phyloP scores from a whole-genome alignment of 306 rosid species.

The Malus sieversii region DNA sequence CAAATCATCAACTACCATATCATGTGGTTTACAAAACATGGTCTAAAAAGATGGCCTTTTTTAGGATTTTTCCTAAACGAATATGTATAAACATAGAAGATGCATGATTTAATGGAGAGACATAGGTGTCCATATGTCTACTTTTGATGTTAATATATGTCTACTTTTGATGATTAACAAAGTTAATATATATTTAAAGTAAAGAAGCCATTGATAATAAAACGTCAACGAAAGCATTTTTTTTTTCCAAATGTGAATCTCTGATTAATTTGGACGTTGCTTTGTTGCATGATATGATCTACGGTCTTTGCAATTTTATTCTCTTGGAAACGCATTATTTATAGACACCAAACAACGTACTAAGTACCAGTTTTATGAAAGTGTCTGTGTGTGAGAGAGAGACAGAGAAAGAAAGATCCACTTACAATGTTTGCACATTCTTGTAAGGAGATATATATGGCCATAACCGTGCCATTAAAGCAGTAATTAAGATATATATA shows the following conservation, averaged over 20 bases:
- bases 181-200: background rate
- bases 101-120: background rate
- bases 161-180: background rate
- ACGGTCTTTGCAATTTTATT: background rate
- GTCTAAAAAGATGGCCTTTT: no score
- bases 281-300: slow-evolving; percentile 1
- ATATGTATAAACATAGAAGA: background rate
- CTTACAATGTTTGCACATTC: background rate
- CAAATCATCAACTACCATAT: no score
- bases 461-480: no score
- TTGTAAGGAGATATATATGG: background rate
- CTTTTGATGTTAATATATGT: background rate
- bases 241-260: background rate
- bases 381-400: background rate
- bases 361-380: background rate
- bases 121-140: slow-evolving; percentile 9
- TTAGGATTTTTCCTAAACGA: background rate
- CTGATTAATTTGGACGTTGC: background rate
- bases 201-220: slow-evolving; percentile 21
- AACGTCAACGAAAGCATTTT: slow-evolving; percentile 11
- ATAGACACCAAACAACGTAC: background rate
- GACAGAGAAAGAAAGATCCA: background rate
- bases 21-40: no score
- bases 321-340: background rate
- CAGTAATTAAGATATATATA: no score